Evolutionary conservation across 176 grass and related monocot genomes (phyloP).

Genomic region (Microstegium vimineum): DNA sequence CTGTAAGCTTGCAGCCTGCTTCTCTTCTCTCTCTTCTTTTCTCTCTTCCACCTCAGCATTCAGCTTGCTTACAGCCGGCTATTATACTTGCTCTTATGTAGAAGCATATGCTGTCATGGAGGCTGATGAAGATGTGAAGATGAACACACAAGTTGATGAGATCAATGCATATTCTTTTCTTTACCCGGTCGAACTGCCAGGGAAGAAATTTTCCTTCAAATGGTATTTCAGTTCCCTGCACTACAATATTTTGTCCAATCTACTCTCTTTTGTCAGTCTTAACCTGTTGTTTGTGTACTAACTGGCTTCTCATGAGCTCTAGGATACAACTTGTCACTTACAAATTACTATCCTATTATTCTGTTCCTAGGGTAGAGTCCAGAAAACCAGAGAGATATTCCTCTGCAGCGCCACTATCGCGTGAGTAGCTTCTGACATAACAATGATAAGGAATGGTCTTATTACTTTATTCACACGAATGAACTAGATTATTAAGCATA

Average conservation of each 20-base stretch:
- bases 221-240: slow-evolving; percentile 45
- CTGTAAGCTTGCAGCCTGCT: too few species aligned
- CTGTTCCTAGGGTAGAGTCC: slow-evolving; percentile 73
- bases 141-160: slow-evolving; percentile 57
- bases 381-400: slow-evolving; percentile 96
- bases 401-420: slow-evolving; percentile 83
- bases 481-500: not conserved
- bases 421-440: slow-evolving; percentile 55
- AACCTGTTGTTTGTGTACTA: slow-evolving; percentile 2
- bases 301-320: not conserved
- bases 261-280: not conserved
- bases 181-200: slow-evolving; percentile 66
- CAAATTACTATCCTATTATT: slow-evolving; percentile 10
- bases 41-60: too few species aligned
- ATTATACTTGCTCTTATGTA: too few species aligned
- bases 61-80: too few species aligned
- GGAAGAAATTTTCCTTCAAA: slow-evolving; percentile 65
- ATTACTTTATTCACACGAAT: not conserved
- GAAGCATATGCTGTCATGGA: slow-evolving; percentile 57
- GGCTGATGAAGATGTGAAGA: slow-evolving; percentile 64
- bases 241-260: slow-evolving; percentile 2
- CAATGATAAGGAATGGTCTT: not conserved
- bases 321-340: not conserved
- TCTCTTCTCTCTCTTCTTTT: too few species aligned
- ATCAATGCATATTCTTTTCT: slow-evolving; percentile 90